Percentiles rank a stretch among this genome's conserved stretches.
These are phyloP conservation scores for Apophysomyces sp. DNA, from an alignment of 371 early-diverging fungal genomes.

Conservation along the genomic window DNA sequence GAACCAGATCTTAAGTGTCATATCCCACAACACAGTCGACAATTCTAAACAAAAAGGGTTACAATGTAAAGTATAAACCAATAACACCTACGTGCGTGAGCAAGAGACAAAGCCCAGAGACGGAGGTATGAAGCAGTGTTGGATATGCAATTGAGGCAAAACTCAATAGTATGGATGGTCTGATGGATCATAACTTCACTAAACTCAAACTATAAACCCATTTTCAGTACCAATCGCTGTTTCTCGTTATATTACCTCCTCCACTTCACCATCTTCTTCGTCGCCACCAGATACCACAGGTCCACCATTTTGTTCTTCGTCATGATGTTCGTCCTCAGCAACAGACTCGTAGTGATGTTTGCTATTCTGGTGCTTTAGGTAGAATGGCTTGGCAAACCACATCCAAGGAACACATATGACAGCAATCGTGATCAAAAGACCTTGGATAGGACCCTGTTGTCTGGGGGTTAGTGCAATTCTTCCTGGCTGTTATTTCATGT, in stretches of 20 bases:
- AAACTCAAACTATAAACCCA: slow-evolving; percentile 77
- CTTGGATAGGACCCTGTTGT: slow-evolving; percentile 79
- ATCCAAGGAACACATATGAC: slow-evolving; percentile 98
- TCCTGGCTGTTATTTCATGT: not conserved
- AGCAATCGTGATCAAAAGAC: slow-evolving; percentile 81
- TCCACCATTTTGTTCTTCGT: slow-evolving; percentile 12
- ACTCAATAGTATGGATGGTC: slow-evolving; percentile 99
- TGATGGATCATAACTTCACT: slow-evolving; percentile 95
- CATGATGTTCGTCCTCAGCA: slow-evolving; percentile 42
- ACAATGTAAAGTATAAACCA: not conserved
- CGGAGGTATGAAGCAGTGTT: slow-evolving; percentile 99
- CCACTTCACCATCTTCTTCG: slow-evolving; percentile 56
- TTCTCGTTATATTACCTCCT: slow-evolving; percentile 16
- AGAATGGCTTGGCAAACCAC: slow-evolving; percentile 95
- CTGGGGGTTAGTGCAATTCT: not conserved
- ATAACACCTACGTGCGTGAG: slow-evolving; percentile 87
- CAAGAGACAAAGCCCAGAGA: slow-evolving; percentile 99
- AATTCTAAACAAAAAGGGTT: slow-evolving; percentile 59
- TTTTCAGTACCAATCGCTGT: not conserved
- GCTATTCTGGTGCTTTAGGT: slow-evolving; percentile 78
- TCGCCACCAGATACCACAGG: slow-evolving; percentile 15
- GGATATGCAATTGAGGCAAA: slow-evolving; percentile 96
- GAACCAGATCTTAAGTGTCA: slow-evolving; percentile 83
- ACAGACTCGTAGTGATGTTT: slow-evolving; percentile 73
- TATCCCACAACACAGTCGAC: slow-evolving; percentile 97